Conservation (phyloP, 179 eudicot species). For the Spergularia azorica region DNA sequence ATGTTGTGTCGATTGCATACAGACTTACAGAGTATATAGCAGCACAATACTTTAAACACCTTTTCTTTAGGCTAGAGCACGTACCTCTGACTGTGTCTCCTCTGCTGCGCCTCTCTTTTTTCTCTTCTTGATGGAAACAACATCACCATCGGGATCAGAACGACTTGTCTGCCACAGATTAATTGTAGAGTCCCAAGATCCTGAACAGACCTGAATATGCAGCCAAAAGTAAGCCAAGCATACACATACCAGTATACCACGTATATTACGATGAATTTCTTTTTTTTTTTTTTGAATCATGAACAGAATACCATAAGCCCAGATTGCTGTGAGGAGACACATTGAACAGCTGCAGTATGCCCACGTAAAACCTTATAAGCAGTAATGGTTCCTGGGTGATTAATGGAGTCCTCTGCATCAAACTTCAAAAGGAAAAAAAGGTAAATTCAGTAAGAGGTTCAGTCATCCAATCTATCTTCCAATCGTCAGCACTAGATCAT, state of each 20-base stretch:
- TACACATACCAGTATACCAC: neutral
- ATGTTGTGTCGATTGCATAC: neutral
- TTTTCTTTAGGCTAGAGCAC: neutral
- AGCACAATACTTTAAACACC: neutral
- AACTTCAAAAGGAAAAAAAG: conserved; percentile 25
- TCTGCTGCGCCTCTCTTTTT: conserved; percentile 48
- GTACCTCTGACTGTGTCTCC: conserved; percentile 73
- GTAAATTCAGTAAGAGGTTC: neutral
- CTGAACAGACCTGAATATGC: conserved; percentile 72
- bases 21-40: too few relatives aligned
- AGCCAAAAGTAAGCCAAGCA: conserved; percentile 19
- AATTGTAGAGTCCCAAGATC: conserved; percentile 90
- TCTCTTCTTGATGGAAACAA: conserved; percentile 76
- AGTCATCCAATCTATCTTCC: neutral
- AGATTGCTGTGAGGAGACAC: conserved; percentile 66
- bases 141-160: conserved; percentile 48
- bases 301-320: conserved; percentile 68
- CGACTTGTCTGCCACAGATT: conserved; percentile 77
- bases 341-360: conserved; percentile 81
- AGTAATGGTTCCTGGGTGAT: conserved; percentile 45
- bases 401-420: conserved; percentile 36
- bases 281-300: neutral
- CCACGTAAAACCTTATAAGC: conserved; percentile 80
- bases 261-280: neutral
- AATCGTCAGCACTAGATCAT: too few relatives aligned